A percentile compares a stretch with the other conserved stretches of the same genome.
phyloP scores from a whole-genome alignment of 768 basidiomycete species.

The Amylocystis lapponica region DNA sequence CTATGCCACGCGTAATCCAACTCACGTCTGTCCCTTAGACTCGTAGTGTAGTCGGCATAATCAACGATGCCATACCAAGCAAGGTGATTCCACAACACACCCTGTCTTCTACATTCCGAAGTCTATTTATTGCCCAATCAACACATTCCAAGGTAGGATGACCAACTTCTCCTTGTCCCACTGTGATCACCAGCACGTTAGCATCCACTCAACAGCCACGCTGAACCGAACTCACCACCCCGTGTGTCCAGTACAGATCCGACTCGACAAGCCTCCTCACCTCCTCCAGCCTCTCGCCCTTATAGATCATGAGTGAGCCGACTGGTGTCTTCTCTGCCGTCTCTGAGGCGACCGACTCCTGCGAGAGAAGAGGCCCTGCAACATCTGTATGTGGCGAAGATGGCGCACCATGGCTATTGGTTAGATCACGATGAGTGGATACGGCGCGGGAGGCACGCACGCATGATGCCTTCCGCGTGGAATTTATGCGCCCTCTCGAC shows the following conservation, averaged over 20 bases:
- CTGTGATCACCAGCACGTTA: conserved; percentile 24
- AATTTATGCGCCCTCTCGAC: conserved; percentile 38
- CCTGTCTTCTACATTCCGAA: too few species aligned
- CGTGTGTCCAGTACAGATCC: conserved; percentile 36
- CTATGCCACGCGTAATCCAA: too few species aligned
- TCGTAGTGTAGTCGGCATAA: too few species aligned
- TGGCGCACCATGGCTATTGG: background rate
- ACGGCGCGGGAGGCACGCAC: too few species aligned
- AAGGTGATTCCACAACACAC: too few species aligned
- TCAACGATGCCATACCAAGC: too few species aligned
- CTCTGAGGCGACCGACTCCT: conserved; percentile 45
- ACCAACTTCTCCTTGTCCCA: conserved; percentile 53
- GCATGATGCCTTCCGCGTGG: conserved; percentile 41
- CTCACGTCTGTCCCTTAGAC: too few species aligned
- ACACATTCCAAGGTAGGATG: too few species aligned
- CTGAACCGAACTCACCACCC: conserved; percentile 31
- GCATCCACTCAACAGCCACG: background rate
- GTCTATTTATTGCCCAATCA: too few species aligned
- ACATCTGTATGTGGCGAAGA: background rate
- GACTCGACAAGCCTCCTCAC: conserved; percentile 33
- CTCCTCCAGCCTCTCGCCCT: conserved; percentile 46
- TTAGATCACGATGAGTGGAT: conserved; percentile 5
- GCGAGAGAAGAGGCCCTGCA: conserved; percentile 51
- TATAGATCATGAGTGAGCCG: conserved; percentile 49
- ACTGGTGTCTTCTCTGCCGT: conserved; percentile 48